phyloP scores from a whole-genome alignment of 129 eudicot species.

The Helichrysum umbraculigerum region DNA sequence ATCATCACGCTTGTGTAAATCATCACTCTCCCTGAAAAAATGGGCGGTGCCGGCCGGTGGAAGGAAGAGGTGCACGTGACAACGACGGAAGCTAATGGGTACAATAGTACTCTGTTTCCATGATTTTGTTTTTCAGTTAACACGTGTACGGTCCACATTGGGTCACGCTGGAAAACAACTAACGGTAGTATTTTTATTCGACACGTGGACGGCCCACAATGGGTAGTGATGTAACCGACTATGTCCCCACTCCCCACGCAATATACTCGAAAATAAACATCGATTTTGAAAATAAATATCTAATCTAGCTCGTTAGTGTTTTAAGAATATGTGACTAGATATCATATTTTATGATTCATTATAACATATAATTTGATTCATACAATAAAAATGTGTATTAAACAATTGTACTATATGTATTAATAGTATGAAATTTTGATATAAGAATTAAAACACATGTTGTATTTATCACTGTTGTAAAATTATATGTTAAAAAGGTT shows the following conservation, averaged over 20 bases:
- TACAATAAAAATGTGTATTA: no score
- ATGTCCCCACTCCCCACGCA: slow-evolving; percentile 20
- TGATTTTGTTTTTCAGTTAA: slow-evolving; percentile 11
- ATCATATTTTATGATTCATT: no score
- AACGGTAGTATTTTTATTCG: background rate
- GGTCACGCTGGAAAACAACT: background rate
- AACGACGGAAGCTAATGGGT: slow-evolving; percentile 20
- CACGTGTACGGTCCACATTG: slow-evolving; percentile 30
- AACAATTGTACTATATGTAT: no score
- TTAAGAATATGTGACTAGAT: no score
- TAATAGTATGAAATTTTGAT: no score
- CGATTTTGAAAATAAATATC: no score
- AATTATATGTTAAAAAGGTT: no score
- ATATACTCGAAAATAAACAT: background rate
- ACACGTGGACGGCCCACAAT: slow-evolving; percentile 18
- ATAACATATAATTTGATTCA: no score
- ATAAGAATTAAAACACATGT: no score
- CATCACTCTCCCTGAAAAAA: background rate
- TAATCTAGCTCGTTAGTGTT: no score
- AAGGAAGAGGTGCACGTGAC: slow-evolving; percentile 33
- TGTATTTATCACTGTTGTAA: no score
- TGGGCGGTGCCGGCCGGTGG: slow-evolving; percentile 45
- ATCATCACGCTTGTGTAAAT: no score
- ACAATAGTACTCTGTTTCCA: slow-evolving; percentile 7
- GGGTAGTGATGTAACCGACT: slow-evolving; percentile 10